These are phyloP conservation scores for Verticillium klebahnii DNA, from an alignment of 2,329 filamentous ascomycete species.

Conservation along the genomic window DNA sequence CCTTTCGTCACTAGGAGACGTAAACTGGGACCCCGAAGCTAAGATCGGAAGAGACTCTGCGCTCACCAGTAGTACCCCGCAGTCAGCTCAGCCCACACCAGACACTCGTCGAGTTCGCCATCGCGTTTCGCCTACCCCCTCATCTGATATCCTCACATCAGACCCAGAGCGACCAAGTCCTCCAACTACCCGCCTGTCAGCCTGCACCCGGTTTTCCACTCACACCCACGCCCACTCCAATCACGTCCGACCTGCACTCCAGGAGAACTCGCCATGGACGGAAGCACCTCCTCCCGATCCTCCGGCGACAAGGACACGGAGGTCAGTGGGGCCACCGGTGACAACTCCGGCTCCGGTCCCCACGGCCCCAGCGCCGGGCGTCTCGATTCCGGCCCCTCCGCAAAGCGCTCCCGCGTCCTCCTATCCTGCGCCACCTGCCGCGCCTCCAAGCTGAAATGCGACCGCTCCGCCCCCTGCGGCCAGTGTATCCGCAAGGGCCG, in stretches of 20 bases:
- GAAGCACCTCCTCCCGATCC: neutral
- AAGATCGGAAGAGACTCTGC: no score
- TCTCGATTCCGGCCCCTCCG: slow-evolving; percentile 1
- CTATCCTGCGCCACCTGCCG: slow-evolving; percentile 51
- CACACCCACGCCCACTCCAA: neutral
- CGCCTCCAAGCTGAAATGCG: slow-evolving; percentile 52
- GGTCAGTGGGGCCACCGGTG: neutral
- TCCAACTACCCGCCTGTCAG: no score
- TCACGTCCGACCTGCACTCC: neutral
- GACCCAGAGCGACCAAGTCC: no score
- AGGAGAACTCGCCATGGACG: neutral
- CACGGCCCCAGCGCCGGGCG: neutral
- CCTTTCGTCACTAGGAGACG: neutral
- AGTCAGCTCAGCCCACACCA: no score
- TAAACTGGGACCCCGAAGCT: no score
- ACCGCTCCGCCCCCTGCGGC: slow-evolving; percentile 45
- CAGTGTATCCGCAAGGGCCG: slow-evolving; percentile 48
- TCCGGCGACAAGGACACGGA: neutral
- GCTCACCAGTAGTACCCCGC: no score
- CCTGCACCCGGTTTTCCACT: neutral
- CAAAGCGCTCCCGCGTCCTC: slow-evolving; percentile 43
- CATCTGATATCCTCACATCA: no score
- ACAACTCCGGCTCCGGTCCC: neutral
- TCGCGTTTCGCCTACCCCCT: no score
- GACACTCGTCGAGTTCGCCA: no score